These are phyloP conservation scores for Podospora comata DNA, from an alignment of 495 filamentous ascomycete species.

Conservation along the genomic window DNA sequence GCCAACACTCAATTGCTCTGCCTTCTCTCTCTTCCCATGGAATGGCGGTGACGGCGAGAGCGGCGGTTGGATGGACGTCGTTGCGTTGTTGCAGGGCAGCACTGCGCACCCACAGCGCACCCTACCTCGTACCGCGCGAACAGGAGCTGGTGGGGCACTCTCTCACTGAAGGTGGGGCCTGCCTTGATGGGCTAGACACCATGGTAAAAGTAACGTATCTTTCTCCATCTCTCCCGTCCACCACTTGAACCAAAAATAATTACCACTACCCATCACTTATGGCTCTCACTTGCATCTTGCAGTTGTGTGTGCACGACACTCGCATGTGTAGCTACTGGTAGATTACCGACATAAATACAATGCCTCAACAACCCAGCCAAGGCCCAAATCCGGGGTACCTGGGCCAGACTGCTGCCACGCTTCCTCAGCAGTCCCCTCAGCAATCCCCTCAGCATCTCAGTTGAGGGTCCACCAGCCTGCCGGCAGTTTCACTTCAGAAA, in stretches of 20 bases:
- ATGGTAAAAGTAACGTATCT: not conserved
- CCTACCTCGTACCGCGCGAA: not conserved
- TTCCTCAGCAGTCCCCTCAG: not conserved
- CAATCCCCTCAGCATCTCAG: not conserved
- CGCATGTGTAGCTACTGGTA: not conserved
- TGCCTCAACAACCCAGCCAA: not conserved
- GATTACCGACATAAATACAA: not conserved
- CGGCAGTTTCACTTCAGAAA: conserved; percentile 3
- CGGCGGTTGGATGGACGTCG: conserved; percentile 12
- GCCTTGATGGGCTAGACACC: not conserved
- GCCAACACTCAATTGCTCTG: conserved; percentile 12
- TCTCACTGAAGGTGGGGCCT: not conserved
- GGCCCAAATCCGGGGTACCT: conserved; percentile 5
- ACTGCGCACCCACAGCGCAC: not conserved
- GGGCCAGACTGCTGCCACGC: not conserved
- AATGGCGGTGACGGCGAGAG: conserved; percentile 40
- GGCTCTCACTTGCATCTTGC: too few species aligned
- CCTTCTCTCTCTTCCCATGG: conserved; percentile 13
- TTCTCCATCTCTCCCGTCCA: not conserved
- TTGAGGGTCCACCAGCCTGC: not conserved
- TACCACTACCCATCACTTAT: not conserved
- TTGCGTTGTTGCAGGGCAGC: conserved; percentile 4
- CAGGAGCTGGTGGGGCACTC: not conserved
- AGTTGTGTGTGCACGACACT: not conserved
- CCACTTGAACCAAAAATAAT: not conserved